Conservation (phyloP, 2,329 filamentous ascomycete species). For the Neopestalotiopsis sp. region DNA sequence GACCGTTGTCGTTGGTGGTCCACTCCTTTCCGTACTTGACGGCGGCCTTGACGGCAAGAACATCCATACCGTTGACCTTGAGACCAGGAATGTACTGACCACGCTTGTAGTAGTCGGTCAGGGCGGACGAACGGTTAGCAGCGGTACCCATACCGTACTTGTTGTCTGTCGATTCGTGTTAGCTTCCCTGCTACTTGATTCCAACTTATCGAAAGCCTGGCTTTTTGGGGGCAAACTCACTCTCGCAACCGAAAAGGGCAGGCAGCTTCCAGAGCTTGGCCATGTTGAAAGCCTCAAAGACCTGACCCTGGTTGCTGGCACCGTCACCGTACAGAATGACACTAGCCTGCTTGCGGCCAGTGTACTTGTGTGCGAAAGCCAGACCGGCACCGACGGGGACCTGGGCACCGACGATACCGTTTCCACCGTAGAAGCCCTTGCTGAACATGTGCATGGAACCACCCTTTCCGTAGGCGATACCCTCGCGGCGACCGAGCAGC, state of each 20-base stretch:
- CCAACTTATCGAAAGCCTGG: background rate
- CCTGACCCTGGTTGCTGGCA: conserved; percentile 98
- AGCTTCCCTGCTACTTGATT: background rate
- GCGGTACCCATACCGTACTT: conserved; percentile 99
- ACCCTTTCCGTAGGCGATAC: conserved; percentile 98
- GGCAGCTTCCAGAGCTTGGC: conserved; percentile 98
- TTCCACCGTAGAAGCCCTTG: conserved; percentile 96
- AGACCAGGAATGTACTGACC: conserved; percentile 99
- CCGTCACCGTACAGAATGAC: conserved; percentile 96
- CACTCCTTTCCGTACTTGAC: conserved; percentile 93
- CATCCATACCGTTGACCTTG: conserved; percentile 99
- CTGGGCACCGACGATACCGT: conserved; percentile 98
- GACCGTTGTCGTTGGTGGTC: conserved; percentile 82
- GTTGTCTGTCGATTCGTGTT: conserved; percentile 72
- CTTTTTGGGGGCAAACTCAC: conserved; percentile 59
- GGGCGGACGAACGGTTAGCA: conserved; percentile 88
- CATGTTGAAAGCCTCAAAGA: conserved; percentile 99
- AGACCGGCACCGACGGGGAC: conserved; percentile 96
- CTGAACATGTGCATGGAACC: conserved; percentile 99
- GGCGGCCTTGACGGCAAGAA: conserved; percentile 95
- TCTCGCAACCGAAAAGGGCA: conserved; percentile 96
- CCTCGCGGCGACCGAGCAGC: conserved; percentile 90
- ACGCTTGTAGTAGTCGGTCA: conserved; percentile 99
- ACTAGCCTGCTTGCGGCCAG: conserved; percentile 81
- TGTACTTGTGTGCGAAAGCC: conserved; percentile 97